Base-by-base conservation (phyloP, 164 flowering plant genomes). In the Vitis cinerea region DNA sequence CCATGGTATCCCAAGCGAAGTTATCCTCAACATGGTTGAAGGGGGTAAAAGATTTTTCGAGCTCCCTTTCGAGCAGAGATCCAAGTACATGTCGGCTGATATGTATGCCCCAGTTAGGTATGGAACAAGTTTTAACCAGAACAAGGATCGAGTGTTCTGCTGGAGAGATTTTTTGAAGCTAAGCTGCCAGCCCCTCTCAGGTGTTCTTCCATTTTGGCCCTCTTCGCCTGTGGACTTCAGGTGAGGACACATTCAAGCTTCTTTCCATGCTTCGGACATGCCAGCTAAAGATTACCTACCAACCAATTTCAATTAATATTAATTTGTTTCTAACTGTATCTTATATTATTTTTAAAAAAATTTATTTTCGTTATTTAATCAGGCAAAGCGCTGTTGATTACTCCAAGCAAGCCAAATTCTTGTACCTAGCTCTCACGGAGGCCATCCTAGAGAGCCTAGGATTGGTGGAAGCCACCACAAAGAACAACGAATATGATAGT, bases 91-190 rank as follows among this genome's bases (percentile, higher is more conserved):
- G 98, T 77, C 91, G 1, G 7, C 80, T 0, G 91, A 92, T 61
- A 76, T 93, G 85, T 14, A 52, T 4, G 64, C 90, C 0, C 88
- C 94, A 0, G 97, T 90, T 19, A 75, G 99, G 37, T 91, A 83
- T 63, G 99, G 99, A 14, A 95, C 99, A 0, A 95, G 98, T 73
- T 87, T 83, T 55, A 95, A 90, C 73, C 99, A 92, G 72, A 91
- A 29, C 65, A 88, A 82, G 53, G 99, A 95, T 66, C 80, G 78
- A 0, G 96, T 92, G 12, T 95, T 88, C 59, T 85, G 88, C 62
- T 95, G 98, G 99, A 90, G 99, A 71, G 99, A 92, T 60, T 93
- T 92, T 76, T 72, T 95, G 78, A 95, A 95, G 83, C 82, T 95
- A 0, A 68, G 44, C 53, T 86, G 89, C 61, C 67, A 81, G 52